Evolutionary conservation across 495 filamentous ascomycete genomes (phyloP).

Genomic region (Neurospora sublineolata): DNA sequence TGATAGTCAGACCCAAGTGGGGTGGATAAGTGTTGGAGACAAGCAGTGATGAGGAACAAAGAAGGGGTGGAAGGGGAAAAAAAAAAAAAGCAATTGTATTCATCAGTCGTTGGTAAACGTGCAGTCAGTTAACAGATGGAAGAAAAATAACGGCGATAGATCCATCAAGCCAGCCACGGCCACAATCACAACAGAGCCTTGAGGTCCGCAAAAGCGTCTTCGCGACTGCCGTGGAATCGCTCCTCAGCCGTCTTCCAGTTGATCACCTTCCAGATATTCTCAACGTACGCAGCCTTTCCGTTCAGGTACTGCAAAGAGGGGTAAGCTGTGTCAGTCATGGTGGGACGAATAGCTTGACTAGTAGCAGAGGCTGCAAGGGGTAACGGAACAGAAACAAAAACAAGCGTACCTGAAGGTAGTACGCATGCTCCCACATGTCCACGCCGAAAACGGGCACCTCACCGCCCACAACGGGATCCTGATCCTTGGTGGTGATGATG

Average conservation of each 20-base stretch:
- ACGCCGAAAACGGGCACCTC: conserved; percentile 81
- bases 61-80: no score
- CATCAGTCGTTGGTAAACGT: not conserved
- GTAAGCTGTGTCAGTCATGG: conserved; percentile 1
- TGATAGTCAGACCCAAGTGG: not conserved
- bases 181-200: conserved; percentile 22
- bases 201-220: conserved; percentile 24
- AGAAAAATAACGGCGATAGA: not conserved
- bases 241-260: conserved; percentile 95
- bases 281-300: conserved; percentile 94
- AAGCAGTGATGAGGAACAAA: not conserved
- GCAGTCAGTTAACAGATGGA: not conserved
- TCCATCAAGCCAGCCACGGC: not conserved
- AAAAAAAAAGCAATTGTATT: not conserved
- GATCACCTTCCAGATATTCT: conserved; percentile 91
- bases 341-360: not conserved
- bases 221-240: conserved; percentile 45
- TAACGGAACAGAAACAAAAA: conserved; percentile 40
- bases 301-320: conserved; percentile 61
- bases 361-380: not conserved
- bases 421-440: conserved; percentile 82
- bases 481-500: conserved; percentile 78
- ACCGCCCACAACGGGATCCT: conserved; percentile 85
- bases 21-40: not conserved
- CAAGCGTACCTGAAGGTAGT: conserved; percentile 63